Evolutionary conservation across 75 land plant species (phyloP), one percentile per base, ranked within the genome.

Genomic region (Picea sitchensis): DNA sequence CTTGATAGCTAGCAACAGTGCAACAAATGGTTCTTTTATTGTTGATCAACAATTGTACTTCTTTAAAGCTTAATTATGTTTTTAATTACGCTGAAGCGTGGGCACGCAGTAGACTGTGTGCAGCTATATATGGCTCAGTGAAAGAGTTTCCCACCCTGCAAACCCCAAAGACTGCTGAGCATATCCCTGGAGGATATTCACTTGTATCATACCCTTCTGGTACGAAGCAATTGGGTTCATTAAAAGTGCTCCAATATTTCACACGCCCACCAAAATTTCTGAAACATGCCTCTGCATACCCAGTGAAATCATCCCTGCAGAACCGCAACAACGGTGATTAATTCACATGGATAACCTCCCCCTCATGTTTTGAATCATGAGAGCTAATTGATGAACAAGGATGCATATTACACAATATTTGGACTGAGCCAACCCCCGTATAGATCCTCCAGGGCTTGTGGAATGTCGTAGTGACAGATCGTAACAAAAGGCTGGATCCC

Each of bases 401-500:
- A 51, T 8, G 1, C 51, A 8, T 8, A 51, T 34, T 85, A 91
- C 93, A 89, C 83, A 18, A 85, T 89, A 4, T 85, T 61, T 21
- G 93, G 85, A 78, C 65, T 83, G 7, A 92, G 87, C 92, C 92
- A 92, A 2, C 87, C 86, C 47, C 87, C 90, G 62, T 80, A 88
- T 60, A 80, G 67, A 4, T 90, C 87, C 36, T 92, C 83, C 3
- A 90, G 87, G 34, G 86, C 89, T 69, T 90, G 85, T 11, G 94
- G 94, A 61, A 83, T 58, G 23, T 92, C 94, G 78, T 59, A 74
- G 69, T 92, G 92, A 34, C 72, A 76, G 0, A 92, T n/a, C 1
- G 91, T 90, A 8, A 86, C 88, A 80, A 83, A 92, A 21, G 92
- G 92, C 59, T 83, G 75, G 44, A 91, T 86, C 20, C 91, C 93